phyloP scores from a whole-genome alignment of 106 monocot genomes.

The Posidonia australis region DNA sequence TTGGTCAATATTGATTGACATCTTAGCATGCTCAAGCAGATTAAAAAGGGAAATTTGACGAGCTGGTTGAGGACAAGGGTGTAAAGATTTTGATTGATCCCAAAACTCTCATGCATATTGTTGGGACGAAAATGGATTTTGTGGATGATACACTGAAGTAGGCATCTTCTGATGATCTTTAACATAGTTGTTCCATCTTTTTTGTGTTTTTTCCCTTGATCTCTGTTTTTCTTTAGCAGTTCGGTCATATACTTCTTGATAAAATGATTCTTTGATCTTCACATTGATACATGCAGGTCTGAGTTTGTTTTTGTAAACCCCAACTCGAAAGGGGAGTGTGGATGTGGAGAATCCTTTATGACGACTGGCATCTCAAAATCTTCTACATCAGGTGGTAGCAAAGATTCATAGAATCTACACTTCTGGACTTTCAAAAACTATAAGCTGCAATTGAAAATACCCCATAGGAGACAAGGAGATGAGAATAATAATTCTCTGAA shows the following conservation, averaged over 20 bases:
- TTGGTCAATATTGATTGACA: too few relatives aligned
- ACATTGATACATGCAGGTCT: constrained; percentile 16
- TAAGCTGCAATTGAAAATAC: too few relatives aligned
- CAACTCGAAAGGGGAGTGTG: constrained; percentile 25
- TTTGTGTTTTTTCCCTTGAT: constrained; percentile 22
- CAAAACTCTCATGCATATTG: constrained; percentile 90
- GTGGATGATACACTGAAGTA: constrained; percentile 83
- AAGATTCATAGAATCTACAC: constrained; percentile 2
- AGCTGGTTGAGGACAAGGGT: constrained; percentile 87
- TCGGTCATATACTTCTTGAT: neutral
- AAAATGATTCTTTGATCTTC: neutral
- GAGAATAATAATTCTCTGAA: too few relatives aligned
- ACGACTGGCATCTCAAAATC: constrained; percentile 6
- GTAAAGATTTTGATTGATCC: constrained; percentile 89
- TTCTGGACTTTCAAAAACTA: neutral
- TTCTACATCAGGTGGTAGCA: constrained; percentile 1
- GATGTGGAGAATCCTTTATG: constrained; percentile 34
- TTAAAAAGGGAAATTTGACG: constrained; percentile 81
- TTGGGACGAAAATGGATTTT: constrained; percentile 97
- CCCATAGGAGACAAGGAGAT: too few relatives aligned
- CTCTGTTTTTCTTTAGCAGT: constrained; percentile 5
- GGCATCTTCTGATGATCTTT: too few relatives aligned
- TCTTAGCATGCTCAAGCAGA: constrained; percentile 24
- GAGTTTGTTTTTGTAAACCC: constrained; percentile 33
- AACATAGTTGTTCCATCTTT: too few relatives aligned